A percentile compares a stretch with the other conserved stretches of the same genome.
Evolutionary conservation across 176 grass and related monocot genomes (phyloP).

Genomic region (Chloris gayana): DNA sequence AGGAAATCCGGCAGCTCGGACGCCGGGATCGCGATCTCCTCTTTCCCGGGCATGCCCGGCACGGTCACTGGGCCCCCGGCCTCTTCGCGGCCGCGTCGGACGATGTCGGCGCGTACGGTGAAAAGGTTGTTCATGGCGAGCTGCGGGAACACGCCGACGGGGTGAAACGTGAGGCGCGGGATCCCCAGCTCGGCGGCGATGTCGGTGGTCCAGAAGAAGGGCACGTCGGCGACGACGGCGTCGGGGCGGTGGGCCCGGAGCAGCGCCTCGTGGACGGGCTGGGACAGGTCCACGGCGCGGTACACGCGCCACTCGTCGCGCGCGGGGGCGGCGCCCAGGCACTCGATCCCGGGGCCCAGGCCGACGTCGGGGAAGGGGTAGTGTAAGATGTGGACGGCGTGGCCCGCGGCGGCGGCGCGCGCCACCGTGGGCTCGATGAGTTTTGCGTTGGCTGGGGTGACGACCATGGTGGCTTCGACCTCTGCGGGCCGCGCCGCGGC

Average conservation of each 20-base stretch:
- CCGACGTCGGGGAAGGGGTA: constrained; percentile 76
- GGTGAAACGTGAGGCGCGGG: constrained; percentile 69
- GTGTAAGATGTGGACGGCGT: constrained; percentile 33
- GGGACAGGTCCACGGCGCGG: constrained; percentile 54
- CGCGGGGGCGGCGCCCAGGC: constrained; percentile 39
- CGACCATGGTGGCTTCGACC: constrained; percentile 56
- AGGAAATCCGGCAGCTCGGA: constrained; percentile 79
- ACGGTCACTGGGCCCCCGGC: constrained; percentile 23
- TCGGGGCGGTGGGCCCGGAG: constrained; percentile 65
- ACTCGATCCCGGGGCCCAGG: constrained; percentile 51
- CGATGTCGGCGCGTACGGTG: constrained; percentile 46
- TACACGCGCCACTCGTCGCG: constrained; percentile 53
- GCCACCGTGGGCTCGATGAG: constrained; percentile 44
- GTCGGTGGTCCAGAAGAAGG: constrained; percentile 54
- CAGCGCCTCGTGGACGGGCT: constrained; percentile 43
- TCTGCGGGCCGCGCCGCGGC: constrained; percentile 14
- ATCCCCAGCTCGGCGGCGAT: constrained; percentile 60
- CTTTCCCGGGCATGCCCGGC: constrained; percentile 41
- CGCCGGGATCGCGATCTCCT: constrained; percentile 56
- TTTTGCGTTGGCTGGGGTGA: constrained; percentile 57
- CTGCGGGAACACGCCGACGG: constrained; percentile 66
- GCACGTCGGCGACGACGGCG: constrained; percentile 62
- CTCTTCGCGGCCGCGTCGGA: not conserved
- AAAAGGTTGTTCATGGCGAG: constrained; percentile 63
- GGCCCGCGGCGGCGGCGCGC: constrained; percentile 25